Percentiles rank a stretch among this genome's conserved stretches.
These are phyloP conservation scores for Talaromyces sp. DNA, from an alignment of 2,329 filamentous ascomycete genomes.

Conservation along the genomic window DNA sequence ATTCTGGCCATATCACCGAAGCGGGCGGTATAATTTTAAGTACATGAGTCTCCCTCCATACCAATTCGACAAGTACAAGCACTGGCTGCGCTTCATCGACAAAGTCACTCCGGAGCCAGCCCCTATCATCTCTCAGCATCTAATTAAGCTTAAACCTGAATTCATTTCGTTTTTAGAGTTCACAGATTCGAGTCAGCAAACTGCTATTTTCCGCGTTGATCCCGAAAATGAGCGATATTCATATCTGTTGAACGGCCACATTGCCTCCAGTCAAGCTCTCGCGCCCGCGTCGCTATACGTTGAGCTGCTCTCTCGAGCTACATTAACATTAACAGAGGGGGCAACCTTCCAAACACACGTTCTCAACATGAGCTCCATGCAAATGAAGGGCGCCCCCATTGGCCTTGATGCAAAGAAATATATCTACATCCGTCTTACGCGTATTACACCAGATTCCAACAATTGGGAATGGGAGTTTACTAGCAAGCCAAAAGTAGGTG, in stretches of 20 bases:
- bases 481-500: constrained; percentile 1
- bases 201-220: constrained; percentile 12
- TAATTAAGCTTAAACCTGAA: neutral
- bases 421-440: constrained; percentile 11
- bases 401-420: constrained; percentile 11
- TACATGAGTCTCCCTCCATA: constrained; percentile 31
- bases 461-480: constrained; percentile 11
- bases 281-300: constrained; percentile 13
- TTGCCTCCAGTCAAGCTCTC: constrained; percentile 14
- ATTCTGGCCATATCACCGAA: constrained; percentile 31
- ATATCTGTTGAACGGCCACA: constrained; percentile 12
- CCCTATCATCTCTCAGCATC: neutral
- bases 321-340: neutral
- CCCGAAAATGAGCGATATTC: constrained; percentile 12
- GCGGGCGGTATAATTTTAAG: constrained; percentile 21
- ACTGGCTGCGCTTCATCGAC: constrained; percentile 29
- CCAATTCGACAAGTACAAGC: constrained; percentile 32
- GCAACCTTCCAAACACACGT: constrained; percentile 8
- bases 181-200: neutral
- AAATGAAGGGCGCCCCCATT: constrained; percentile 14
- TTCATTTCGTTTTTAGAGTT: constrained; percentile 12
- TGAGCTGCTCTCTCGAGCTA: constrained; percentile 11
- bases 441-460: neutral
- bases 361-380: constrained; percentile 10
- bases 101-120: neutral